Conservation (phyloP, 768 basidiomycete species). For the Lentinula sp. region DNA sequence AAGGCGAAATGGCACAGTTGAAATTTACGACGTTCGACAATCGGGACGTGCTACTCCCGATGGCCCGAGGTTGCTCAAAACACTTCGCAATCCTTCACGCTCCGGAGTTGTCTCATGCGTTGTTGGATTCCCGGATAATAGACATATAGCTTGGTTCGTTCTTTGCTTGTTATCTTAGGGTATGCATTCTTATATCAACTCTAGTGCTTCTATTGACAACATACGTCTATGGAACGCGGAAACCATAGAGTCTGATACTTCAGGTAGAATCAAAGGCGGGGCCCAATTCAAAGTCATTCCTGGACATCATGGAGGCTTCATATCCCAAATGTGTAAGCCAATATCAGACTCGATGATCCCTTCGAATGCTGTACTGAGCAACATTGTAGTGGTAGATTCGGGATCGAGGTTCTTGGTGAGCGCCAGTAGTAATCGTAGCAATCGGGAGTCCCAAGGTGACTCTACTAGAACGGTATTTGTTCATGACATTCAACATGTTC, state of each 20-base stretch:
- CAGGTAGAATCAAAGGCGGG: slow-evolving; percentile 54
- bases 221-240: slow-evolving; percentile 91
- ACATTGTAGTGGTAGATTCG: slow-evolving; percentile 72
- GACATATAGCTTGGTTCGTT: slow-evolving; percentile 83
- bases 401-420: slow-evolving; percentile 81
- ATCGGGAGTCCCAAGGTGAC: slow-evolving; percentile 91
- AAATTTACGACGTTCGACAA: slow-evolving; percentile 92
- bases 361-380: slow-evolving; percentile 12
- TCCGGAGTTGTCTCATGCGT: slow-evolving; percentile 92
- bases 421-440: slow-evolving; percentile 89
- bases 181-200: slow-evolving; percentile 6
- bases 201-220: slow-evolving; percentile 87
- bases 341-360: background rate
- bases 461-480: slow-evolving; percentile 87
- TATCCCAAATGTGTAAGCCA: slow-evolving; percentile 86
- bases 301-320: slow-evolving; percentile 91
- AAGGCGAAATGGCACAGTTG: slow-evolving; percentile 82
- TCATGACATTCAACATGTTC: slow-evolving; percentile 69
- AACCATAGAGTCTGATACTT: slow-evolving; percentile 57
- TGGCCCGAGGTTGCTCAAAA: slow-evolving; percentile 77
- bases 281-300: slow-evolving; percentile 93
- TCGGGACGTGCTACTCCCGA: slow-evolving; percentile 60
- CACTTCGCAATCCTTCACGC: slow-evolving; percentile 78
- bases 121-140: slow-evolving; percentile 86
- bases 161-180: slow-evolving; percentile 7